Percentiles rank a stretch among this genome's conserved stretches.
Evolutionary conservation across 176 grass and related monocot genomes (phyloP).

Genomic region (Themeda triandra): DNA sequence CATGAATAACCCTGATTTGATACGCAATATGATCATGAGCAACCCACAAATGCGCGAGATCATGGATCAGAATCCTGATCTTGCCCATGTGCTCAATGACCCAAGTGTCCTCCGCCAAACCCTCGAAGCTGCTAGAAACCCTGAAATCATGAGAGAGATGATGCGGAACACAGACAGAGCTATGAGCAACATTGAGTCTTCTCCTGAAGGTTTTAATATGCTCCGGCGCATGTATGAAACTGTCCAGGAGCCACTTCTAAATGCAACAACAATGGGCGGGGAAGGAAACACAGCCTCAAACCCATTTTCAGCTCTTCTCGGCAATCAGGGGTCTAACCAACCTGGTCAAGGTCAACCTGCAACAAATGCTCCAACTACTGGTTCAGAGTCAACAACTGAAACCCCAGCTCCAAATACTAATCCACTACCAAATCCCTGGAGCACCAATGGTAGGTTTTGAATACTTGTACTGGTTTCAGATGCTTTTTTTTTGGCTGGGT

Average conservation of each 20-base stretch:
- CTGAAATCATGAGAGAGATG: constrained; percentile 99
- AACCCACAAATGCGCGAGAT: constrained; percentile 97
- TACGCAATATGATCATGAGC: constrained; percentile 96
- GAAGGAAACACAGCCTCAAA: constrained; percentile 68
- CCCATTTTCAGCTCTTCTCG: constrained; percentile 84
- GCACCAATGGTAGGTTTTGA: constrained; percentile 56
- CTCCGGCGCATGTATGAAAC: constrained; percentile 99
- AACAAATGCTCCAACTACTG: constrained; percentile 43
- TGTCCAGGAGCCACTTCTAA: constrained; percentile 94
- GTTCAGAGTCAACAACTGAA: constrained; percentile 55
- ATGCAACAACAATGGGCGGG: constrained; percentile 81
- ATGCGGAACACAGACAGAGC: constrained; percentile 98
- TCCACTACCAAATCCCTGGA: constrained; percentile 97
- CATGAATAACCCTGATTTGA: constrained; percentile 93
- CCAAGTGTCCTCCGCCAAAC: constrained; percentile 89
- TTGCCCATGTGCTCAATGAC: constrained; percentile 97
- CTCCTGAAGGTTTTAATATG: constrained; percentile 99
- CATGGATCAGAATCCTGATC: constrained; percentile 92
- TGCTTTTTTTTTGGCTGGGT: background rate
- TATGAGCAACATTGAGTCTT: constrained; percentile 97
- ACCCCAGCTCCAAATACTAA: constrained; percentile 86
- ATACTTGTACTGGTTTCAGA: background rate
- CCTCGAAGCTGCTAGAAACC: constrained; percentile 91
- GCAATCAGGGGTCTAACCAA: constrained; percentile 69
- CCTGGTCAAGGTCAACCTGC: constrained; percentile 46